These are phyloP conservation scores for Flaveria robusta DNA, from an alignment of 129 eudicot genomes.

Conservation along the genomic window DNA sequence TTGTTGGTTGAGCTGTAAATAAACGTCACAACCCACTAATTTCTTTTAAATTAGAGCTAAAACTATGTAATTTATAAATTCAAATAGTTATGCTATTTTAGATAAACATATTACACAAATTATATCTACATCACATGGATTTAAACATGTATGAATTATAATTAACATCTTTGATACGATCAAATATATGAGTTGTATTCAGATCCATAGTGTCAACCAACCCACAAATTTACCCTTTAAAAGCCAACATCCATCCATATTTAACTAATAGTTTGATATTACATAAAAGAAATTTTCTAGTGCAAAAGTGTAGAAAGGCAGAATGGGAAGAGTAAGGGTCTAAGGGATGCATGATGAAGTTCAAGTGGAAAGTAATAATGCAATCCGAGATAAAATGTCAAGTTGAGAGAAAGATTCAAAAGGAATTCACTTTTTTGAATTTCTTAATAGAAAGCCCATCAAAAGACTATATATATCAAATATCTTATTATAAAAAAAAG, in stretches of 20 bases:
- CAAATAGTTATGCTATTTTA: background rate
- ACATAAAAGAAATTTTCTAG: no score
- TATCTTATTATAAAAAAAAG: background rate
- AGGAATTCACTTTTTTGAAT: conserved; percentile 37
- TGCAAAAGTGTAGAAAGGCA: no score
- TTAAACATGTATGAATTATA: no score
- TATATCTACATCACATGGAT: background rate
- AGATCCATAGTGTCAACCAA: no score
- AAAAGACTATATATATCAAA: conserved; percentile 21
- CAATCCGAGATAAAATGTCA: conserved; percentile 38
- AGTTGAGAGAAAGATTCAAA: conserved; percentile 41
- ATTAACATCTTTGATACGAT: no score
- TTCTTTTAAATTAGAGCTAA: no score
- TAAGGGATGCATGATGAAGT: conserved; percentile 33
- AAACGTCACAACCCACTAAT: no score
- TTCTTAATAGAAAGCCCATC: conserved; percentile 28
- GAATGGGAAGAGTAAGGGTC: background rate
- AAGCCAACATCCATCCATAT: background rate
- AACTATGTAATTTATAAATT: no score
- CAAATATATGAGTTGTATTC: no score
- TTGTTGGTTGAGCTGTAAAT: background rate
- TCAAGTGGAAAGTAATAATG: conserved; percentile 40
- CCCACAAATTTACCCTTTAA: background rate
- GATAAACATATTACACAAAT: background rate
- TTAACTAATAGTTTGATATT: background rate